Percentiles rank a stretch among this genome's conserved stretches.
These are phyloP conservation scores for Lachnellula arida DNA, from an alignment of 2,329 filamentous ascomycete genomes.

Conservation along the genomic window DNA sequence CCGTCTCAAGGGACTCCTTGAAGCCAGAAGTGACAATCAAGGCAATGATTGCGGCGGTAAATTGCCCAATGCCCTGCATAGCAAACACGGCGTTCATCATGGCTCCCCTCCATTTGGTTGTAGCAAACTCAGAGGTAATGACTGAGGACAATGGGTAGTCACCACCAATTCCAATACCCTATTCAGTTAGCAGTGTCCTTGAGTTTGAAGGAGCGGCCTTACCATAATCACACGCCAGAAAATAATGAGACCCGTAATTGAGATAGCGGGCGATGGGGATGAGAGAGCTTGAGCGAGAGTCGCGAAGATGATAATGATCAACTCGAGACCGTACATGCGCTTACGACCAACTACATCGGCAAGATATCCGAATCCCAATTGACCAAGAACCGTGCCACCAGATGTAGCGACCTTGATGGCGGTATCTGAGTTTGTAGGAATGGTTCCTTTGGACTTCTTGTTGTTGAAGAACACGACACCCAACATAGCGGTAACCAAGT, in stretches of 20 bases:
- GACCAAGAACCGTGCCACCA: conserved; percentile 77
- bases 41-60: conserved; percentile 69
- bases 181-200: conserved; percentile 23
- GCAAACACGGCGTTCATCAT: conserved; percentile 87
- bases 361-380: conserved; percentile 72
- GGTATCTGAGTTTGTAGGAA: conserved; percentile 66
- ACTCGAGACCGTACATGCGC: conserved; percentile 72
- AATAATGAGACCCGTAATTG: conserved; percentile 63
- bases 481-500: conserved; percentile 29
- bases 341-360: conserved; percentile 76
- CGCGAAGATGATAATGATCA: conserved; percentile 76
- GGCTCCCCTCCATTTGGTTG: conserved; percentile 77
- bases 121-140: conserved; percentile 83
- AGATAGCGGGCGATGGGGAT: conserved; percentile 57
- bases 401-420: conserved; percentile 84
- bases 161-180: conserved; percentile 62
- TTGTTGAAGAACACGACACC: conserved; percentile 28
- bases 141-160: conserved; percentile 81
- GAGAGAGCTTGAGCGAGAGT: conserved; percentile 68
- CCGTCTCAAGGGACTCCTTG: conserved; percentile 55
- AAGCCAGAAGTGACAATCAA: conserved; percentile 70
- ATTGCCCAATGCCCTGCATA: conserved; percentile 85
- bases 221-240: conserved; percentile 78
- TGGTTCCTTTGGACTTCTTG: conserved; percentile 40
- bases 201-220: not conserved